Conservation (phyloP, 2,329 filamentous ascomycete genomes). For the Lizonia empirigonia region DNA sequence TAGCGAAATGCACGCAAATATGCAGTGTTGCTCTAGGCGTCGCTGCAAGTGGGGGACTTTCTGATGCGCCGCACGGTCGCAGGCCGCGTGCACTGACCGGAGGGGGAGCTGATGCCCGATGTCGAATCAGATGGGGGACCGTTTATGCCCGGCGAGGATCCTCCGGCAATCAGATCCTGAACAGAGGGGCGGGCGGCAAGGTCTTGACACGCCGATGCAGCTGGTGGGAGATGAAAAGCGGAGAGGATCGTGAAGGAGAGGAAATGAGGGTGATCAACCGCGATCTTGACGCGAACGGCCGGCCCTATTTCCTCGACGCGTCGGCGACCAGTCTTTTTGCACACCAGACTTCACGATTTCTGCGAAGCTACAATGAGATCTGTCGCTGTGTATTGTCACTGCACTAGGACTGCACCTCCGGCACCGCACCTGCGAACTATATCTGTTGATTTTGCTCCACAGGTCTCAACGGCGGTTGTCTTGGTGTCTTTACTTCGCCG, state of each 20-base stretch:
- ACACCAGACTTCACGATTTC: not conserved
- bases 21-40: conserved; percentile 11
- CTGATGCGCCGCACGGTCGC: conserved; percentile 6
- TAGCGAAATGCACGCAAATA: conserved; percentile 5
- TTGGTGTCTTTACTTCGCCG: conserved; percentile 1
- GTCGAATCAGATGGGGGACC: conserved; percentile 14
- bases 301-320: conserved; percentile 3
- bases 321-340: not conserved
- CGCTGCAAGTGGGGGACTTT: conserved; percentile 8
- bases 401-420: not conserved
- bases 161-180: conserved; percentile 10
- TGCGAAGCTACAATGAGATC: too few relatives aligned
- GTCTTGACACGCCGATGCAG: conserved; percentile 12
- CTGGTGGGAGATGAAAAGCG: not conserved
- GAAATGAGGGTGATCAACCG: conserved; percentile 18
- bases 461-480: conserved; percentile 13
- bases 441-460: conserved; percentile 1
- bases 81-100: conserved; percentile 12
- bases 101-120: conserved; percentile 4
- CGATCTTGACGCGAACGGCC: conserved; percentile 19
- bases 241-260: not conserved
- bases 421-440: conserved; percentile 1
- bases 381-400: too few relatives aligned
- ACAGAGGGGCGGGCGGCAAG: conserved; percentile 9
- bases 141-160: conserved; percentile 12